phyloP scores from a whole-genome alignment of 192 early-diverging fungal species.

The Backusella westeae region DNA sequence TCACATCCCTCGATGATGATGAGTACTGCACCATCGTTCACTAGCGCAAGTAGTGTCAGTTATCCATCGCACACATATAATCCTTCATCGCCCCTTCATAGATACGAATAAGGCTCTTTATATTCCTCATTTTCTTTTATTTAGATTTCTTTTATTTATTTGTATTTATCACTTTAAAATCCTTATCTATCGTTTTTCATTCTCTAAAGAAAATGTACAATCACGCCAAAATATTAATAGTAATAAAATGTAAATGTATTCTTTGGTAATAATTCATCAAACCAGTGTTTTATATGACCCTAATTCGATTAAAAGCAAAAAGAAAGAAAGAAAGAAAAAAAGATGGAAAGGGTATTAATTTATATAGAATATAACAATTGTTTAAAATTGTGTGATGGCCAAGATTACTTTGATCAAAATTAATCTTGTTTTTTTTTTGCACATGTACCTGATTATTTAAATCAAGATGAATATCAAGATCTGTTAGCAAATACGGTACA shows the following conservation, averaged over 20 bases:
- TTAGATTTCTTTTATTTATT: neutral
- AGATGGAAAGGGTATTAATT: no score
- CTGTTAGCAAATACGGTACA: no score
- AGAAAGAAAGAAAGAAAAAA: no score
- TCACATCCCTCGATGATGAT: neutral
- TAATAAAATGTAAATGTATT: neutral
- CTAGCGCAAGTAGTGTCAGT: neutral
- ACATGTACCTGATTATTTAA: no score
- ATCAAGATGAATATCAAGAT: no score
- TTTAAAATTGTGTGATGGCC: no score
- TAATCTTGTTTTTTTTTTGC: no score
- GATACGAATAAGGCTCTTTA: neutral
- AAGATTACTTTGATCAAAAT: no score
- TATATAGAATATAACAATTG: no score
- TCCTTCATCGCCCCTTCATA: conserved; percentile 1
- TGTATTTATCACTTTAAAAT: neutral
- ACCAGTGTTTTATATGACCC: no score
- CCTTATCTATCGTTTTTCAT: neutral
- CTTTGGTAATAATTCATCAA: no score
- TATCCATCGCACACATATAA: conserved; percentile 4
- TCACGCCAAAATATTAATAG: neutral
- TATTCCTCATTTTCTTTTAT: neutral
- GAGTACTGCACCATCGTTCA: neutral
- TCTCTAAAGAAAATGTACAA: neutral
- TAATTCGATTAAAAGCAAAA: no score